Conservation (phyloP, 1,284 basidiomycete genomes). For the Sphaerobolus stellatus region DNA sequence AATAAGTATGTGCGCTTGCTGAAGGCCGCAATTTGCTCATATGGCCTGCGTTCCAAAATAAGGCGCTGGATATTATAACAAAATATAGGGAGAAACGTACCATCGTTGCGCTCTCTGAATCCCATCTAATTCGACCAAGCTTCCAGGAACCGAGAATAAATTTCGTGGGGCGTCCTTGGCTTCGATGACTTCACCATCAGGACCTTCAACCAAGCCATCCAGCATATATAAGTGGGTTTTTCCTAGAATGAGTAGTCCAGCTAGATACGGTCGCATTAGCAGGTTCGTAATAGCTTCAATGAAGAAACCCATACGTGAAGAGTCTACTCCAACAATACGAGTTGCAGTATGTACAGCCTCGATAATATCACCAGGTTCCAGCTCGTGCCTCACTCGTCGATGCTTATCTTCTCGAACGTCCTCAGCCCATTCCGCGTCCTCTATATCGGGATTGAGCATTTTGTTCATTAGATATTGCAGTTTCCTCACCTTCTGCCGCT, state of each 20-base stretch:
- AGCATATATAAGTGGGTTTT: conserved; percentile 86
- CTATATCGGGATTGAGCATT: conserved; percentile 13
- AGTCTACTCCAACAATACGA: conserved; percentile 84
- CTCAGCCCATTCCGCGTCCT: conserved; percentile 60
- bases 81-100: conserved; percentile 39
- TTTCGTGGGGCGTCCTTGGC: conserved; percentile 83
- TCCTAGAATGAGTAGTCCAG: conserved; percentile 86
- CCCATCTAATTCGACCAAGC: conserved; percentile 75
- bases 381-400: conserved; percentile 75
- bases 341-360: conserved; percentile 88
- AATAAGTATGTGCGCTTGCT: conserved; percentile 86
- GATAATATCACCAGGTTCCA: conserved; percentile 88
- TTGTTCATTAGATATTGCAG: neutral
- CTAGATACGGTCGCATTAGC: conserved; percentile 35
- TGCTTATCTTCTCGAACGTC: conserved; percentile 78
- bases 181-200: conserved; percentile 87
- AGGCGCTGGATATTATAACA: conserved; percentile 12
- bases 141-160: conserved; percentile 83
- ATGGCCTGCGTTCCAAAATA: conserved; percentile 55
- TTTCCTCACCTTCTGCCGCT: conserved; percentile 54
- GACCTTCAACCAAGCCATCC: conserved; percentile 88
- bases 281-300: neutral
- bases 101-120: conserved; percentile 77
- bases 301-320: conserved; percentile 60
- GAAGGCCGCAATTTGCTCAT: conserved; percentile 74